Conservation (phyloP, 768 basidiomycete genomes). For the Russula earlei region DNA sequence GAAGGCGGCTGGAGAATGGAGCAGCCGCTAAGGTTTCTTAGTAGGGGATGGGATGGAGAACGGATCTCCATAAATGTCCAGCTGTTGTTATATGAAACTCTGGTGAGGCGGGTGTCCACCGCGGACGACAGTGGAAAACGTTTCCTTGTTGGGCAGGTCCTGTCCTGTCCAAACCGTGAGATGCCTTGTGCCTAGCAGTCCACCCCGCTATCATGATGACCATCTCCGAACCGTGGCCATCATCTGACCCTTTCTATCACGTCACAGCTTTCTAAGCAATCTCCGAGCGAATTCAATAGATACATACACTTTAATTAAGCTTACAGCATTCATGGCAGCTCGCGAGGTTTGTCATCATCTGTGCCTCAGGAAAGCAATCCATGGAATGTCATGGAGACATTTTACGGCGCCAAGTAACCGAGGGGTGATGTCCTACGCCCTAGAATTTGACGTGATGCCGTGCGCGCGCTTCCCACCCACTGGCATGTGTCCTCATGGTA, state of each 20-base stretch:
- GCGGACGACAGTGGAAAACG: not conserved
- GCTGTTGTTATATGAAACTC: conserved; percentile 5
- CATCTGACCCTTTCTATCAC: conserved; percentile 14
- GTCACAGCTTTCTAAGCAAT: conserved; percentile 11
- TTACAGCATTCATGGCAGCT: not conserved
- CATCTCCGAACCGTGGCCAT: conserved; percentile 14
- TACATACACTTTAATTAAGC: conserved; percentile 1
- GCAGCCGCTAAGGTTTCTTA: conserved; percentile 14
- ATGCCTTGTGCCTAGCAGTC: conserved; percentile 5
- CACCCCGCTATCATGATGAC: conserved; percentile 10
- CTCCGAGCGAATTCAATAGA: not conserved
- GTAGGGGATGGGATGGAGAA: not conserved
- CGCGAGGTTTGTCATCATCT: not conserved
- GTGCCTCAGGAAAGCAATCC: conserved; percentile 2
- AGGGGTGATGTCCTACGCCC: not conserved
- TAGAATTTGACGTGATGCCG: not conserved
- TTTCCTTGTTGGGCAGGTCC: not conserved
- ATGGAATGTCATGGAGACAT: conserved; percentile 5
- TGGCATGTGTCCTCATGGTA: conserved; percentile 17
- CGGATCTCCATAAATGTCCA: conserved; percentile 1
- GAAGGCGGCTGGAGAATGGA: conserved; percentile 19
- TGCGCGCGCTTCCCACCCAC: conserved; percentile 10
- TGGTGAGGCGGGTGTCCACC: not conserved
- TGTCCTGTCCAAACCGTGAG: not conserved
- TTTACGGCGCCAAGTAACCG: conserved; percentile 1